These are phyloP conservation scores for Cordyceps pruinosa DNA, from an alignment of 2,329 filamentous ascomycete genomes.

Conservation along the genomic window DNA sequence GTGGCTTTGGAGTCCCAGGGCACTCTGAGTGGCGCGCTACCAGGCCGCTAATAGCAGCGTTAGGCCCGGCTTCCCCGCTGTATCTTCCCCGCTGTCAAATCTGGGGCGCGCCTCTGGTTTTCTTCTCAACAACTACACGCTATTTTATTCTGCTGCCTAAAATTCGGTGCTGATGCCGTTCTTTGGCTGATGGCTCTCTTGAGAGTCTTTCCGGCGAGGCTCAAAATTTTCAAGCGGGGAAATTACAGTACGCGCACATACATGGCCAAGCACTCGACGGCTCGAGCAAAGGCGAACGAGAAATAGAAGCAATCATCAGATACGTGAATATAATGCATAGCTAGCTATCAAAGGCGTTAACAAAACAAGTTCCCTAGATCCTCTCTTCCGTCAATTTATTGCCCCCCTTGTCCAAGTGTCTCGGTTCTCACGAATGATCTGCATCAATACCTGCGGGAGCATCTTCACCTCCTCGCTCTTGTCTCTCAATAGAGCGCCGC, in stretches of 20 bases:
- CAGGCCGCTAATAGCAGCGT: not conserved
- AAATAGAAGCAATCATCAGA: too few species aligned
- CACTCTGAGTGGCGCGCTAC: not conserved
- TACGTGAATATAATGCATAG: too few species aligned
- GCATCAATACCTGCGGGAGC: not conserved
- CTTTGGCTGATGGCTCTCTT: not conserved
- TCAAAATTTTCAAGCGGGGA: not conserved
- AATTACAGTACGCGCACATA: not conserved
- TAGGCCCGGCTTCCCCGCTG: not conserved
- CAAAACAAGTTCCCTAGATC: too few species aligned
- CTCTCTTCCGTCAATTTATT: not conserved
- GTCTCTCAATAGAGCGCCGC: not conserved
- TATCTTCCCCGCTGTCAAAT: slow-evolving; percentile 5
- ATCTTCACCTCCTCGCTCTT: not conserved
- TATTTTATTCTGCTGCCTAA: not conserved
- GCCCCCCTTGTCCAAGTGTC: not conserved
- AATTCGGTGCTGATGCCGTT: not conserved
- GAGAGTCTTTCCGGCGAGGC: not conserved
- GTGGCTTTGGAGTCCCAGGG: not conserved
- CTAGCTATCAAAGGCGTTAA: too few species aligned
- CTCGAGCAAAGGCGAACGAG: too few species aligned
- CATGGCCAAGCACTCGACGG: too few species aligned
- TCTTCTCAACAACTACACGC: not conserved
- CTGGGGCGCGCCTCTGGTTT: slow-evolving; percentile 3
- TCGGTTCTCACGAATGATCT: not conserved